Percentiles rank a stretch among this genome's conserved stretches.
These are phyloP conservation scores for Moesziomyces antarcticus DNA, from an alignment of 1,284 basidiomycete genomes.

Conservation along the genomic window DNA sequence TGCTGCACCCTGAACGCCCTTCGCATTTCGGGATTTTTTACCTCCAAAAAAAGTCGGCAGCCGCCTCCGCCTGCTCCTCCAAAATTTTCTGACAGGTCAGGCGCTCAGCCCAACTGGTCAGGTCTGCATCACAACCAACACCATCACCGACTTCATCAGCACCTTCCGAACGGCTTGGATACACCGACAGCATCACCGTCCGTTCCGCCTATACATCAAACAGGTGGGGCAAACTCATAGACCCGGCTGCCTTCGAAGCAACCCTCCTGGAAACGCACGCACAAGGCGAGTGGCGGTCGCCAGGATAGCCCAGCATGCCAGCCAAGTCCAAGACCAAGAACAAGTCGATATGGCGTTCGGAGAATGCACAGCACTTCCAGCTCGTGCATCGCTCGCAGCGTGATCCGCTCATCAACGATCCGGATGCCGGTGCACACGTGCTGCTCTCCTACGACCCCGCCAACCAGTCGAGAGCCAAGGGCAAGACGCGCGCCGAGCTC, in stretches of 20 bases:
- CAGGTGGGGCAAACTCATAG: background rate
- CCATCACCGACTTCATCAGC: background rate
- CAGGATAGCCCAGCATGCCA: slow-evolving; percentile 35
- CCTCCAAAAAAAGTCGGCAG: background rate
- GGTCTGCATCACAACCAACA: background rate
- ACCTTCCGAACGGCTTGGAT: background rate
- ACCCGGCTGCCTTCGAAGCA: background rate
- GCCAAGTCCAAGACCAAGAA: slow-evolving; percentile 50
- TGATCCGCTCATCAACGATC: slow-evolving; percentile 93
- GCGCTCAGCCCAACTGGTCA: background rate
- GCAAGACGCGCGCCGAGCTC: slow-evolving; percentile 80
- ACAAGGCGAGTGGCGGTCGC: background rate
- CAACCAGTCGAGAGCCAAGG: slow-evolving; percentile 70
- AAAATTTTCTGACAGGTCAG: slow-evolving; percentile 28
- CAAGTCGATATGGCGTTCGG: slow-evolving; percentile 84
- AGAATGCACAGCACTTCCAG: slow-evolving; percentile 90
- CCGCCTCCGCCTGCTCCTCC: slow-evolving; percentile 5
- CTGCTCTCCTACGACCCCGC: slow-evolving; percentile 81
- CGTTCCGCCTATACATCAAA: background rate
- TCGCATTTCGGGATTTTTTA: background rate
- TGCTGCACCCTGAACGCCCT: slow-evolving; percentile 3
- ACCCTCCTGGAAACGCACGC: background rate
- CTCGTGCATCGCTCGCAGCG: slow-evolving; percentile 96
- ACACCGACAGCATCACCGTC: background rate
- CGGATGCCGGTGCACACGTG: slow-evolving; percentile 87